Conservation (phyloP, 306 rosid species). For the Bauhinia variegata region DNA sequence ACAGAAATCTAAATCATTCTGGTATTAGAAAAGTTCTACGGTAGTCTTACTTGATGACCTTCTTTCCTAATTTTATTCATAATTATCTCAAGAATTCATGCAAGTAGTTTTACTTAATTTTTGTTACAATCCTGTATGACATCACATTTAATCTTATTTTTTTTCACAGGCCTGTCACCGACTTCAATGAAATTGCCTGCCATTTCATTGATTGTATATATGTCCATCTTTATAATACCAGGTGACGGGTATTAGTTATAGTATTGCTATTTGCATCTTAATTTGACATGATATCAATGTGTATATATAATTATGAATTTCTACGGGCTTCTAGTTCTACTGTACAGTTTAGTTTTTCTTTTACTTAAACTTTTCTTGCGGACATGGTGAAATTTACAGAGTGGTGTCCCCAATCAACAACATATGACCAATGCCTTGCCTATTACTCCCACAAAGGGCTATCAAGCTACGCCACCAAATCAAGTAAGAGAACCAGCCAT, state of each 20-base stretch:
- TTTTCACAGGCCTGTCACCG: conserved; percentile 79
- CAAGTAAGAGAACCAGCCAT: conserved; percentile 56
- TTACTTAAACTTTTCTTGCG: conserved; percentile 22
- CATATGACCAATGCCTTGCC: conserved; percentile 42
- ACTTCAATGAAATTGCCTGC: conserved; percentile 75
- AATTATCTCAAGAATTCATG: not conserved
- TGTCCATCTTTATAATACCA: conserved; percentile 78
- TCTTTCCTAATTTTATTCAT: not conserved
- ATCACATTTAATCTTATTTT: conserved; percentile 34
- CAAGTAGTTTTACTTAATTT: not conserved
- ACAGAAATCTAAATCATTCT: not conserved
- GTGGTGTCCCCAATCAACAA: conserved; percentile 56
- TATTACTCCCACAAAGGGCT: conserved; percentile 48
- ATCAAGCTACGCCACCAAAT: conserved; percentile 45
- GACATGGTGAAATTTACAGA: conserved; percentile 49
- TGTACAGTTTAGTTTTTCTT: conserved; percentile 13
- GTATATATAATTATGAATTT: conserved; percentile 24
- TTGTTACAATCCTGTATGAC: not conserved
- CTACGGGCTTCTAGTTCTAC: not conserved
- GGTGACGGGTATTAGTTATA: conserved; percentile 55
- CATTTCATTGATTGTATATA: conserved; percentile 88
- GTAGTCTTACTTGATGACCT: not conserved
- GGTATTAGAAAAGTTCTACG: not conserved
- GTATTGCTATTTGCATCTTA: conserved; percentile 28
- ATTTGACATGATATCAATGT: conserved; percentile 37